Evolutionary conservation across 768 basidiomycete species (phyloP), one percentile per base, ranked within the genome.

Genomic region (Rhizopogon vesiculosus): DNA sequence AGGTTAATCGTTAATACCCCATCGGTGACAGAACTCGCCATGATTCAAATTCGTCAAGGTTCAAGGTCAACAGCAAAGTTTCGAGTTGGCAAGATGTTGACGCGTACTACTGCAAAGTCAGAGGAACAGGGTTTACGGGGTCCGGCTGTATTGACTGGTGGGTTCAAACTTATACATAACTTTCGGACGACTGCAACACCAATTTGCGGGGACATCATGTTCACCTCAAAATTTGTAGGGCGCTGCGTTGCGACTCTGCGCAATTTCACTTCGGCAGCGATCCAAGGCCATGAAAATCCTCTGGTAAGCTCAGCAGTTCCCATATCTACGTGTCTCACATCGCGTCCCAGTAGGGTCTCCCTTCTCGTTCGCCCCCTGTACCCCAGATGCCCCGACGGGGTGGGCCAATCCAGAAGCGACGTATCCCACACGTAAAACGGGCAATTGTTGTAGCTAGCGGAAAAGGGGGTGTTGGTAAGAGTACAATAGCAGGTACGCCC

Each of bases 381-480:
- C 85, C 86, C 7, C 79, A 82, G 63, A 80, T 89, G 60, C 85
- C 86, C 18, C 78, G 86, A 31, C 74, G 78, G 59, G 73, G 77
- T 1, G 81, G 78, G 3, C 76, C 77, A 1, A 75, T 82, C 25
- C 70, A 75, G 56, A 87, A 84, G 67, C 72, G 82, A 35, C 64
- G 74, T 0, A 82, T 91, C 49, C 78, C 86, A 1, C 75, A 96
- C 61, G 94, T 93, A 7, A 84, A 86, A 61, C 85, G 85, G 58
- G 84, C 95, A 15, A 66, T 98, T 4, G 87, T 82, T 2, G 92
- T 98, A 0, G 90, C 93, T 7, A 92, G 90, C 60, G 95, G 93
- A 5, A 98, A 98, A 66, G 96, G 96, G 25, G 95, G 95, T 2
- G 95, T 97, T 16, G 95, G 95, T 16, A 98, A 97, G 72, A 93